Conservation (phyloP, 371 early-diverging fungal genomes). For the Apophysomyces sp. region DNA sequence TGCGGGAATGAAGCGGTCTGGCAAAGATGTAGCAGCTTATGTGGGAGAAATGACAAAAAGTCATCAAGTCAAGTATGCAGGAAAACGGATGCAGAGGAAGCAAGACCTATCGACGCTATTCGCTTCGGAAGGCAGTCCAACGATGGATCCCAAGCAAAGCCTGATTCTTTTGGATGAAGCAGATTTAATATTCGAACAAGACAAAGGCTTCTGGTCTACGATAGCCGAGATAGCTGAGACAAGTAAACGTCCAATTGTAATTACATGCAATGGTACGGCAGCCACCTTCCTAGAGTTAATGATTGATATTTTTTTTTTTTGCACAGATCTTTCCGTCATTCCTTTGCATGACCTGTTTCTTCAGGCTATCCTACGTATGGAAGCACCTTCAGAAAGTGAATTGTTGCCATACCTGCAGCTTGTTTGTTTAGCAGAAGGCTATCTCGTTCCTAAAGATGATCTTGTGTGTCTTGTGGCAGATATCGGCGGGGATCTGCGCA, state of each 20-base stretch:
- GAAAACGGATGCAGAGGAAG: constrained; percentile 4
- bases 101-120: constrained; percentile 1
- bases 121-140: not conserved
- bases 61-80: constrained; percentile 51
- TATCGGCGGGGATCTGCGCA: constrained; percentile 34
- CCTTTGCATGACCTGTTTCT: constrained; percentile 24
- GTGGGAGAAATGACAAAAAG: constrained; percentile 77
- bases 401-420: constrained; percentile 40
- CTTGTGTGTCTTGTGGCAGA: constrained; percentile 21
- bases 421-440: constrained; percentile 36
- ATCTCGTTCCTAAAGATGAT: constrained; percentile 28
- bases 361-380: constrained; percentile 18
- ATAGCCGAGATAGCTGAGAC: constrained; percentile 66
- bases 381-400: constrained; percentile 17
- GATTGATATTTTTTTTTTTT: not conserved
- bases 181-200: constrained; percentile 81
- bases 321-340: constrained; percentile 22
- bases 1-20: constrained; percentile 64
- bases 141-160: constrained; percentile 40
- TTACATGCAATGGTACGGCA: constrained; percentile 75
- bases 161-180: constrained; percentile 83
- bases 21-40: constrained; percentile 64
- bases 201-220: constrained; percentile 79
- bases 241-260: constrained; percentile 78
- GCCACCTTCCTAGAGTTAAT: not conserved